Evolutionary conservation across 306 rosid species (phyloP), one percentile per base, ranked within the genome.

Genomic region (Luffa aegyptiaca): DNA sequence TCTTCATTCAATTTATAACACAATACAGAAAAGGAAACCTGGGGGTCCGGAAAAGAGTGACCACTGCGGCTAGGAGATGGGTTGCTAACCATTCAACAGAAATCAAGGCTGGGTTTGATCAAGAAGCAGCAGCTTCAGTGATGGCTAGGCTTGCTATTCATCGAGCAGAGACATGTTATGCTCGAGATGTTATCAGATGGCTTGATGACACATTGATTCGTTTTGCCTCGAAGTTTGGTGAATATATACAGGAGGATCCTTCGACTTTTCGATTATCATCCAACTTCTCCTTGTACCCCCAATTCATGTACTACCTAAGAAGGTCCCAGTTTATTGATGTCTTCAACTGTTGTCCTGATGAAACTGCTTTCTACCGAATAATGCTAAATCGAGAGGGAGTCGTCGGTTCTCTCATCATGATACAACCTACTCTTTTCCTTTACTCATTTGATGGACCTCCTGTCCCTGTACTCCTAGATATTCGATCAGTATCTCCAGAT

Each of bases 51-150:
- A 90, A 86, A 84, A 87, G 97, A 81, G 98, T 93, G 84, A 89
- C 96, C 35, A 93, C 98, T 62, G 98, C 91, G 45, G 96, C 98
- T n/a, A 89, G 96, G 84, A 85, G 97, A 87, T 93, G 98, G 98
- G 93, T 88, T 37, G 92, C 90, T 74, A 92, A 57, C 82, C 85
- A 85, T 36, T 87, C 98, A n/a, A 80, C 96, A 1, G 97, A 93
- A 68, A 82, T 93, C 44, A 82, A 87, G 78, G 93, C 91, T 9
- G 98, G 98, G 75, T 93, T 93, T 80, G 98, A 93, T 84, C 98
- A 93, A 82, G 98, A 93, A 85, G 89, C 98, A 14, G 98, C 97
- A 1, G 97, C 97, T 49, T 84, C 97, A 10, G 96, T 90, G 81
- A 86, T 92, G 86, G 93, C 98, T 55, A 89, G 98, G 68, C 96